Evolutionary conservation across 1,139 yeast genomes (phyloP).

Genomic region (Taiozyma sp.): DNA sequence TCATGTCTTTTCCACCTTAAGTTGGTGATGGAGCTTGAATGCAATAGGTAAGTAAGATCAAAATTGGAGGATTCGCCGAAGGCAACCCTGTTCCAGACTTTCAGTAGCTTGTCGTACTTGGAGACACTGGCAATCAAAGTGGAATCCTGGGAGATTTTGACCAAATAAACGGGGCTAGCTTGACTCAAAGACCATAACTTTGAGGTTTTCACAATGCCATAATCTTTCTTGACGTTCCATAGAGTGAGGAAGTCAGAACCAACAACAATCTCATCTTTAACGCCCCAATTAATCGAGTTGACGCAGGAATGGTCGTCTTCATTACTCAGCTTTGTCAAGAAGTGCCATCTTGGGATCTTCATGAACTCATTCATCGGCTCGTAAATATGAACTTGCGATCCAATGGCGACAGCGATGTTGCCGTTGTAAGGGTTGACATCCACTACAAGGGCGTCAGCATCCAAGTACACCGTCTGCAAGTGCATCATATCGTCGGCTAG

Average conservation of each 20-base stretch:
- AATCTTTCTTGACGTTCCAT: conserved; percentile 47
- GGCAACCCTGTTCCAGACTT: conserved; percentile 74
- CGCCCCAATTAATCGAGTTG: conserved; percentile 66
- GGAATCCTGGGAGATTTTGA: conserved; percentile 60
- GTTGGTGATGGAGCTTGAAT: conserved; percentile 52
- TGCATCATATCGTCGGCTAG: conserved; percentile 45
- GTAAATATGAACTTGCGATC: conserved; percentile 28
- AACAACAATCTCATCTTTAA: conserved; percentile 51
- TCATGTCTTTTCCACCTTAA: conserved; percentile 47
- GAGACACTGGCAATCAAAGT: conserved; percentile 63
- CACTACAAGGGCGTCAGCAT: conserved; percentile 61
- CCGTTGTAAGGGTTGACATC: conserved; percentile 60
- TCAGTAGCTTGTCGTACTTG: conserved; percentile 58
- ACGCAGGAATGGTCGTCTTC: conserved; percentile 35
- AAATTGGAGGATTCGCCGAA: conserved; percentile 69
- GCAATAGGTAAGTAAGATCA: conserved; percentile 66
- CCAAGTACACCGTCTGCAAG: conserved; percentile 75
- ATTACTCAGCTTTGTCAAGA: conserved; percentile 30
- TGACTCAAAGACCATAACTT: conserved; percentile 54
- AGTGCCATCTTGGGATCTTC: conserved; percentile 44
- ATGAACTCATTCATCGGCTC: conserved; percentile 36
- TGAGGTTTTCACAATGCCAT: conserved; percentile 34
- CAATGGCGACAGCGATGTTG: conserved; percentile 36
- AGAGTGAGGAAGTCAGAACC: conserved; percentile 56
- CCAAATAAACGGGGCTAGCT: conserved; percentile 51